Conservation (phyloP, 495 filamentous ascomycete species). For the Mytilinidion resinicola region DNA sequence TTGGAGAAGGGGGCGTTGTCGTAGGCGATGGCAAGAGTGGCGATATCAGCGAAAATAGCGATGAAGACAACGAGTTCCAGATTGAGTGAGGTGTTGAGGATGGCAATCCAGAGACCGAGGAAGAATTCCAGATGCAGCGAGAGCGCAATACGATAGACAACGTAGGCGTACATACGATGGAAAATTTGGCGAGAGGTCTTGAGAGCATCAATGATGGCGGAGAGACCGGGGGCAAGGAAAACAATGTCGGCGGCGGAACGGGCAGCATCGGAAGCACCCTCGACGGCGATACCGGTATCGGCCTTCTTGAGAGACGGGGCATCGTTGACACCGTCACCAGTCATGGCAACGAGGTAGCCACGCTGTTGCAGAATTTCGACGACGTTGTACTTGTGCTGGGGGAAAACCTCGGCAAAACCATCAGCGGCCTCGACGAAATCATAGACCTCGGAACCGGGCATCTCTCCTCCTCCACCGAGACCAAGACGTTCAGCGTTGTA, state of each 20-base stretch:
- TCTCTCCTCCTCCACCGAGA: conserved; percentile 77
- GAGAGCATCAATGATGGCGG: conserved; percentile 86
- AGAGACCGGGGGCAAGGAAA: conserved; percentile 79
- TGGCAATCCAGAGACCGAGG: conserved; percentile 84
- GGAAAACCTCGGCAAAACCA: conserved; percentile 94
- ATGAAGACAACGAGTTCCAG: conserved; percentile 85
- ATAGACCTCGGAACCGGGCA: conserved; percentile 87
- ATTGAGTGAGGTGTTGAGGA: conserved; percentile 75
- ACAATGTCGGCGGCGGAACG: conserved; percentile 91
- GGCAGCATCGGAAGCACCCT: conserved; percentile 88
- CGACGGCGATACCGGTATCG: conserved; percentile 88
- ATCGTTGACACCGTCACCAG: conserved; percentile 96
- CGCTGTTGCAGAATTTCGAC: conserved; percentile 95
- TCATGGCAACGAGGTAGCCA: conserved; percentile 96
- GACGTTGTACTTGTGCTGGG: conserved; percentile 96
- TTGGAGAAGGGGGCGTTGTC: conserved; percentile 85
- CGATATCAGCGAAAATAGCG: conserved; percentile 91
- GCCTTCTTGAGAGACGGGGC: conserved; percentile 94
- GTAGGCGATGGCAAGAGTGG: conserved; percentile 87
- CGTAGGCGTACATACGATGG: conserved; percentile 95
- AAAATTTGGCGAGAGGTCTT: conserved; percentile 95
- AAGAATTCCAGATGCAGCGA: conserved; percentile 87
- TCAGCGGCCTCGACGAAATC: conserved; percentile 93
- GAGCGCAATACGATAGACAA: conserved; percentile 90
- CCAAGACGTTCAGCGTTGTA: conserved; percentile 88